A percentile compares a stretch with the other conserved stretches of the same genome.
Evolutionary conservation across 176 grass and related monocot species (phyloP).

Genomic region (Cymbopogon citratus): DNA sequence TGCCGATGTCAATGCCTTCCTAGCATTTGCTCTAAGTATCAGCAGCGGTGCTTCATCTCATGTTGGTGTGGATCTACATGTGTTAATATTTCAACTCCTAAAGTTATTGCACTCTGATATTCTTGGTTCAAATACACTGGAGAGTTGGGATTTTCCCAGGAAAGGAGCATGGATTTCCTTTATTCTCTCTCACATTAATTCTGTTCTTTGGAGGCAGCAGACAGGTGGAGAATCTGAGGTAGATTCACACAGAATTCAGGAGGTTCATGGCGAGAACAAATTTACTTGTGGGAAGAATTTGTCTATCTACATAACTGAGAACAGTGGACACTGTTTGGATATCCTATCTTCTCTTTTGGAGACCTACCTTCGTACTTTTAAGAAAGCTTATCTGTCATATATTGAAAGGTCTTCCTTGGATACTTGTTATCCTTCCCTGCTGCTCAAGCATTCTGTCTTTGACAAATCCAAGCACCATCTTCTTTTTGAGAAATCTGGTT

Average conservation of each 20-base stretch:
- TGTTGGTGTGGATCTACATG: constrained; percentile 42
- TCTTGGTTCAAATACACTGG: constrained; percentile 31
- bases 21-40: constrained; percentile 54
- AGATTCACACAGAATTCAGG: constrained; percentile 3
- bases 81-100: constrained; percentile 49
- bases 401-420: constrained; percentile 36
- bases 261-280: constrained; percentile 21
- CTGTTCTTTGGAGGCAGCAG: constrained; percentile 41
- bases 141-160: constrained; percentile 69
- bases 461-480: constrained; percentile 63
- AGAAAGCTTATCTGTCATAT: constrained; percentile 54
- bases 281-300: constrained; percentile 48
- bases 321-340: constrained; percentile 39
- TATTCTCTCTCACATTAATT: constrained; percentile 63
- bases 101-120: constrained; percentile 53
- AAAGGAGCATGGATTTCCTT: constrained; percentile 72
- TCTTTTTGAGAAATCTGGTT: constrained; percentile 54
- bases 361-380: constrained; percentile 49
- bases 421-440: constrained; percentile 60
- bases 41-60: constrained; percentile 28
- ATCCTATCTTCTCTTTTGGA: constrained; percentile 67
- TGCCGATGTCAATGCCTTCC: constrained; percentile 47
- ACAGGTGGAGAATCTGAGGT: constrained; percentile 21
- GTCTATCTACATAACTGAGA: constrained; percentile 42
- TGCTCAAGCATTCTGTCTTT: constrained; percentile 65